Conservation (phyloP, 495 filamentous ascomycete genomes). For the Aspergillus indologenus region DNA sequence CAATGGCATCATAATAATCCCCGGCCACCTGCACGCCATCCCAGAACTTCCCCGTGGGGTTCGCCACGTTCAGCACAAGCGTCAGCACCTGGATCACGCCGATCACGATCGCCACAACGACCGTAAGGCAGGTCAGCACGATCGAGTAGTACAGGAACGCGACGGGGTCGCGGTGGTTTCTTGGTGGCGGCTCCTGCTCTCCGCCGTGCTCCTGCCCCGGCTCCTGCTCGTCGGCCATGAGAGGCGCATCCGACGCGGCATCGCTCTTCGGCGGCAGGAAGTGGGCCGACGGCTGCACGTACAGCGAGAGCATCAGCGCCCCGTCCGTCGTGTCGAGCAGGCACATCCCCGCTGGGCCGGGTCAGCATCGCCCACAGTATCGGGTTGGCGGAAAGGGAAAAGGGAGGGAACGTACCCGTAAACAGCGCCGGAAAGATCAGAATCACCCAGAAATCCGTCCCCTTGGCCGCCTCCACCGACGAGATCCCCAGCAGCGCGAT, state of each 20-base stretch:
- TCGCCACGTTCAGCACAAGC: conserved; percentile 68
- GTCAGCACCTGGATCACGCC: conserved; percentile 81
- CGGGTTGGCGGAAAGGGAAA: background rate
- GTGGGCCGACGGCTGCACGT: conserved; percentile 60
- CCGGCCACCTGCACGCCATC: conserved; percentile 72
- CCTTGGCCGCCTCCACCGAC: conserved; percentile 76
- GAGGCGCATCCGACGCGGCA: conserved; percentile 14
- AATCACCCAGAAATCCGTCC: conserved; percentile 91
- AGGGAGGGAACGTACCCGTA: conserved; percentile 55
- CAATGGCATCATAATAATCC: conserved; percentile 84
- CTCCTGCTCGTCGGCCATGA: conserved; percentile 22
- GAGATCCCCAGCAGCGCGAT: conserved; percentile 90
- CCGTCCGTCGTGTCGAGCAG: conserved; percentile 87
- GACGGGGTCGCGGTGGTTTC: conserved; percentile 63
- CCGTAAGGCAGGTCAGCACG: conserved; percentile 79
- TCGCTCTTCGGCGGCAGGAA: conserved; percentile 39
- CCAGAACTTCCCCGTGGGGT: conserved; percentile 78
- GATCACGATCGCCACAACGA: conserved; percentile 83
- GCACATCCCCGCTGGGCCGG: conserved; percentile 72
- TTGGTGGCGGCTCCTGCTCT: conserved; percentile 25
- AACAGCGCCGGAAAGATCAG: conserved; percentile 89
- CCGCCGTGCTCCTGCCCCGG: conserved; percentile 14
- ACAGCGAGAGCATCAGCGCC: conserved; percentile 91
- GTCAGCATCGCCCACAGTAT: background rate
- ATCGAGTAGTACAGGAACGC: conserved; percentile 94